Evolutionary conservation across 2,329 filamentous ascomycete genomes (phyloP), one percentile per base, ranked within the genome.

Genomic region (Aspergillus sojae): DNA sequence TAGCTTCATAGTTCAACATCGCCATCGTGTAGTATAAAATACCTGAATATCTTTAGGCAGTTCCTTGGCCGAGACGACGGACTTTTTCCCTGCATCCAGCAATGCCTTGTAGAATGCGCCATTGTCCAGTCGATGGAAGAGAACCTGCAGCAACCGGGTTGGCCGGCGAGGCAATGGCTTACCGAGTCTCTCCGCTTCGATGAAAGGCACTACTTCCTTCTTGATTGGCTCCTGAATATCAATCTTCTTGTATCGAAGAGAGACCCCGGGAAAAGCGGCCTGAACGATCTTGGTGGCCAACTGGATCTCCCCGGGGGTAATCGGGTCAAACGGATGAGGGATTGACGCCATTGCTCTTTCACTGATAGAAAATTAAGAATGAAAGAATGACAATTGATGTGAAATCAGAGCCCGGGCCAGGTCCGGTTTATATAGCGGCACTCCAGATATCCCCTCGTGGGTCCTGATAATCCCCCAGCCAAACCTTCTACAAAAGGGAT

Each of bases 151-250:
- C 70, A 80, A 82, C 65, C 81, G 82, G 14, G 80, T 79, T 21
- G 86, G 87, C 58, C 81, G 81, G 4, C 77, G 77, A 4, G 83
- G 82, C 2, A 85, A 78, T 4, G 82, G 78, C 23, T 76, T 75
- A 30, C 84, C 82, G 34, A 78, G 78, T 61, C 87, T 83, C 71
- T 91, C 88, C 43, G 87, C 89, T 57, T 88, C 87, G 21, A 87
- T 78, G 73, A 89, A 90, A n/a, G 83, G 82, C 7, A 88, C 72
- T 65, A 83, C 81, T 67, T 86, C 81, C 43, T 78, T 78, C 80
- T 91, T 91, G 45, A 82, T 80, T 3, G 89, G 88, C 70, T 91
- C 88, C 58, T 89, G 83, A 4, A 91, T 80, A 26, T 87, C 91
- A 57, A 92, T 84, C 68, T 85, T 85, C 78, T 92, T 92, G 82